Base-by-base conservation (phyloP, 2,329 filamentous ascomycete species). In the Exophiala phaeomuriformis region DNA sequence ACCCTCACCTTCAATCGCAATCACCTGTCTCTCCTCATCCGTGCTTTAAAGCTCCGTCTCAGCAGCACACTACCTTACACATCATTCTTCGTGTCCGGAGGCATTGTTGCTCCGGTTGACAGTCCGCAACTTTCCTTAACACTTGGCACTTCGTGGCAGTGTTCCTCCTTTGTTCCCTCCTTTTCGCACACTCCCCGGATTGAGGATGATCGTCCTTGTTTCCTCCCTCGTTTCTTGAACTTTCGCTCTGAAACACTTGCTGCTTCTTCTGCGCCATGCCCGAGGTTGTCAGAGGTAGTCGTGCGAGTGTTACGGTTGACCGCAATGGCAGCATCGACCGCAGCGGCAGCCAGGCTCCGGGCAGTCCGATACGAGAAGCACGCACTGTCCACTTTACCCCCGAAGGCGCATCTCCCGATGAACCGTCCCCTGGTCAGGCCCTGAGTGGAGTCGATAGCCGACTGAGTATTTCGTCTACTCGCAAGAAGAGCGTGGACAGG, bases 281-380 rank as follows among this genome's bases (percentile, higher is more conserved):
- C 48, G 61, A 61, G 40, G 57, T 61, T 42, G 53, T 63, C 32
- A 53, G 61, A 49, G 61, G 61, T 51, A 61, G 53, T 53, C 58
- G 53, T 49, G 52, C 55, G 49, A 58, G 53, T 50, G 31, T 59
- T 7, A 51, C 61, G 35, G 30, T 57, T 5, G 57, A 57, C 7
- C 54, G 54, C 28, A 43, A 48, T 37, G 44, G 9, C 39, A 28
- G 29, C 36, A 39, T 36, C 30, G 40, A 57, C 7, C 54, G 54
- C 28, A 43, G 44, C 33, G 44, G 9, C 39, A 28, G 29, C 36
- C 39, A 31, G 29, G 40, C 39, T 29, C 58, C 53, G 12, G 12
- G 40, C 5, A 49, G 47, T 9, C 57, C 57, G 5, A 3, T 46
- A 7, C 51, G 51, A 48, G 57, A 59, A 41, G 6, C 28, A 32